Evolutionary conservation across 2,329 filamentous ascomycete species (phyloP), one percentile per base, ranked within the genome.

Genomic region (Calonectria multiphialidica): DNA sequence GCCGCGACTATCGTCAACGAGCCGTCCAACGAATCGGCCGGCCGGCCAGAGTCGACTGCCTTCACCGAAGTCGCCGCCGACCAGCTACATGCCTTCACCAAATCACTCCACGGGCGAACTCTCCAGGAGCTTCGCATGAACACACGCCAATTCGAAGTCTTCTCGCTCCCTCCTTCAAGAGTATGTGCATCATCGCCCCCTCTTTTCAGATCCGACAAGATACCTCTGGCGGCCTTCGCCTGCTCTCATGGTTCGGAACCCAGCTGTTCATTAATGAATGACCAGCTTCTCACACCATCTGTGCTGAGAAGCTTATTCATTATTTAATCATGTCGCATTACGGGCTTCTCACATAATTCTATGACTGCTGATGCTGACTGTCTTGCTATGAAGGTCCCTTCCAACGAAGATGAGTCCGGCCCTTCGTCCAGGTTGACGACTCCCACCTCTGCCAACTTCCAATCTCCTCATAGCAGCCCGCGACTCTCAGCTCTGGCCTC

Each of bases 121-220:
- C 88, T 98, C 73, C 96, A 98, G 85, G 93, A 96, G 78, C 90
- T 92, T 70, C 91, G 96, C 75, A 91, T 98, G 87, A 94, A 93
- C 81, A 94, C 95, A 81, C 98, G 95, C 84, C 92, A 93, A 50
- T 98, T 96, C 80, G 96, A 98, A 82, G 93, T 96, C 40, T 92
- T 98, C 75, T 98, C 97, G 42, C 88, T 98, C 65, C 96, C 97
- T 44, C 89, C 91, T 37, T 96, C 95, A 55, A 90, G 94, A 85
- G 95, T 96, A 91, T 84, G 93, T 90, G 70, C 63, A 68, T 69
- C 62, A 33, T 55, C n/a, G 35, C 66, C 61, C 66, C 62, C 70
- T 68, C 73, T 65, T 68, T 66, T 72, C 61, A 63, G 21, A 42
- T 25, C 28, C 42, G 47, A 50, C 67, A 35, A 49, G 66, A 70